Percentiles rank a stretch among this genome's conserved stretches.
Evolutionary conservation across 1,139 yeast genomes (phyloP).

Genomic region (Entelexis paramagnoliae): DNA sequence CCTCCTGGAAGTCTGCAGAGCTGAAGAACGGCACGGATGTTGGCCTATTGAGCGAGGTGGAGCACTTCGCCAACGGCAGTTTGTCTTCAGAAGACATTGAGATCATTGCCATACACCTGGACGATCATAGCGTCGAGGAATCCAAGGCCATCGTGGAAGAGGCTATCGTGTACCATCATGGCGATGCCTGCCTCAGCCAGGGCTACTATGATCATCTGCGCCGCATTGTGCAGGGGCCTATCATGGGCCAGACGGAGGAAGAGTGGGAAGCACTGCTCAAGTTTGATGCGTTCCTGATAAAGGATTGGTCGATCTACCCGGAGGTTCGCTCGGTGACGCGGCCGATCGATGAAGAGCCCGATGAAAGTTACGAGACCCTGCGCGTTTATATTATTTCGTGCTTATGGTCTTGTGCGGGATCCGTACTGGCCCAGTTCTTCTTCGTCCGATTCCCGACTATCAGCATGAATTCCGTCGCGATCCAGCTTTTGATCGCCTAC

Average conservation of each 20-base stretch:
- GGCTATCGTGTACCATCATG: constrained; percentile 35
- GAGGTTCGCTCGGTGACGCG: constrained; percentile 48
- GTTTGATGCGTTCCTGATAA: constrained; percentile 36
- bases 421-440: constrained; percentile 52
- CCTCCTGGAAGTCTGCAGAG: background rate
- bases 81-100: constrained; percentile 22
- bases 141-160: constrained; percentile 35
- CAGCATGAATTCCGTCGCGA: constrained; percentile 39
- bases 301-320: constrained; percentile 43
- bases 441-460: constrained; percentile 47
- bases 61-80: constrained; percentile 13
- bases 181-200: constrained; percentile 42
- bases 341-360: constrained; percentile 31
- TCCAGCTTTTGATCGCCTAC: constrained; percentile 53
- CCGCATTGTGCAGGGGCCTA: constrained; percentile 26
- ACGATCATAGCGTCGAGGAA: constrained; percentile 27
- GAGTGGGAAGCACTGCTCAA: constrained; percentile 33
- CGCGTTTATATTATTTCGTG: constrained; percentile 48
- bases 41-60: constrained; percentile 8
- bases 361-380: constrained; percentile 44
- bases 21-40: background rate
- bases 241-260: constrained; percentile 3
- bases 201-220: constrained; percentile 31
- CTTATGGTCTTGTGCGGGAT: constrained; percentile 47
- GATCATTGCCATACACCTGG: constrained; percentile 18